Conservation (phyloP, 257 asterid genomes). For the Nyctanthes arbortristis region DNA sequence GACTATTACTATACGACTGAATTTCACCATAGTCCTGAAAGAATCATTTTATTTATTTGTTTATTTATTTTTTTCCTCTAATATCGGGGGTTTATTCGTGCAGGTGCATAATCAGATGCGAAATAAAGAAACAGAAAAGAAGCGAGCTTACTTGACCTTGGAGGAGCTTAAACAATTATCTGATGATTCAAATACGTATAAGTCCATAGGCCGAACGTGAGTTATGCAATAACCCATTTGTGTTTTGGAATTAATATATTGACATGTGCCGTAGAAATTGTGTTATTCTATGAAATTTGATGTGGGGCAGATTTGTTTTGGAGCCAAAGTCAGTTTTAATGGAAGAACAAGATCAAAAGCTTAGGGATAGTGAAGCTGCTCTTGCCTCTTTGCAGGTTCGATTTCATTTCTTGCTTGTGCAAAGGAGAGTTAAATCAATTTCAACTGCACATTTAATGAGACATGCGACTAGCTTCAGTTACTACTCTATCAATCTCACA, state of each 20-base stretch:
- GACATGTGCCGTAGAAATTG: conserved; percentile 1
- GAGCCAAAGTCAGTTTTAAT: conserved; percentile 80
- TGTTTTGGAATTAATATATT: neutral
- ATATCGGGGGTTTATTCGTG: neutral
- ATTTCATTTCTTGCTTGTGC: conserved; percentile 10
- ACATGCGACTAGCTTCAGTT: too few relatives aligned
- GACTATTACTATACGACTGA: too few relatives aligned
- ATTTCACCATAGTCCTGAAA: neutral
- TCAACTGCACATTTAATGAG: too few relatives aligned
- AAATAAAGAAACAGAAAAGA: conserved; percentile 82
- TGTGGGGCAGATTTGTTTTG: conserved; percentile 59
- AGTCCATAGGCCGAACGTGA: conserved; percentile 74
- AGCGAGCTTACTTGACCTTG: conserved; percentile 84
- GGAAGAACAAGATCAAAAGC: conserved; percentile 76
- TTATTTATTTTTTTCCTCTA: too few relatives aligned
- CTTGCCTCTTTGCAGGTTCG: conserved; percentile 74
- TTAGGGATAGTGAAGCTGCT: conserved; percentile 80
- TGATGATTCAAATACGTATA: conserved; percentile 80
- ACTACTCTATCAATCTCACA: too few relatives aligned
- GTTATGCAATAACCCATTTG: conserved; percentile 16
- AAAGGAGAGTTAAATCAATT: too few relatives aligned
- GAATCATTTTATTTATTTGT: neutral
- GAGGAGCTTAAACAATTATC: conserved; percentile 80
- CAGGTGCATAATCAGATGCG: conserved; percentile 83
- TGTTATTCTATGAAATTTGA: neutral